Percentiles rank a stretch among this genome's conserved stretches.
Conservation (phyloP, 441 rosid species). For the Erysimum pusillum region DNA sequence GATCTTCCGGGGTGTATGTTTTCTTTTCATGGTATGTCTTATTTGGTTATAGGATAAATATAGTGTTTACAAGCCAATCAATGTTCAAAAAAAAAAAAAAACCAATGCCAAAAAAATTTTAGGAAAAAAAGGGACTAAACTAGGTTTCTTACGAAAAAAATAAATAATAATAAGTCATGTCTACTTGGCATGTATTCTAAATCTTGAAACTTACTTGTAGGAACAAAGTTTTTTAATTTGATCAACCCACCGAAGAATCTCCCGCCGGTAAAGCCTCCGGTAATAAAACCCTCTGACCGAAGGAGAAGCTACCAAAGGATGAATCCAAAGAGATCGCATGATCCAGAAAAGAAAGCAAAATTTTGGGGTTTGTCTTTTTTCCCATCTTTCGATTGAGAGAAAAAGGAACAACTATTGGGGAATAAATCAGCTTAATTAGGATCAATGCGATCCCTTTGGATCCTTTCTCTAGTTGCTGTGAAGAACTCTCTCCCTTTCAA, state of each 20-base stretch:
- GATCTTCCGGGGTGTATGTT: background rate
- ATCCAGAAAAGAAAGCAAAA: constrained; percentile 58
- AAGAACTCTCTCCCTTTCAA: constrained; percentile 28
- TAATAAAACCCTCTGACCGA: constrained; percentile 8
- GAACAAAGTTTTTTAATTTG: constrained; percentile 15
- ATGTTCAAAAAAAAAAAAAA: background rate
- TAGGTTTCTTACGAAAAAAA: background rate
- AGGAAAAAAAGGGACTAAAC: background rate
- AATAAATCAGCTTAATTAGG: constrained; percentile 52
- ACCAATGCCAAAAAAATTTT: background rate
- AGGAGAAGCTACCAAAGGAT: constrained; percentile 78
- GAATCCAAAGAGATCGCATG: constrained; percentile 99
- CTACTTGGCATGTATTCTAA: constrained; percentile 19
- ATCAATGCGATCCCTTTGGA: constrained; percentile 99
- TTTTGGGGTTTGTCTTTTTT: background rate
- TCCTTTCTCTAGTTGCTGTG: constrained; percentile 77
- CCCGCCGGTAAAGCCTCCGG: constrained; percentile 18
- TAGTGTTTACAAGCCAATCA: background rate
- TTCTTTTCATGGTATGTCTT: background rate
- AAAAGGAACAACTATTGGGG: background rate
- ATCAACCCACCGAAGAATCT: constrained; percentile 24
- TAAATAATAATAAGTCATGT: background rate
- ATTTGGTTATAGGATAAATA: background rate
- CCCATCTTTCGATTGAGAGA: constrained; percentile 21
- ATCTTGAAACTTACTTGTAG: constrained; percentile 45